phyloP scores from a whole-genome alignment of 2,329 filamentous ascomycete genomes.

The Plectosphaerella cucumerina region DNA sequence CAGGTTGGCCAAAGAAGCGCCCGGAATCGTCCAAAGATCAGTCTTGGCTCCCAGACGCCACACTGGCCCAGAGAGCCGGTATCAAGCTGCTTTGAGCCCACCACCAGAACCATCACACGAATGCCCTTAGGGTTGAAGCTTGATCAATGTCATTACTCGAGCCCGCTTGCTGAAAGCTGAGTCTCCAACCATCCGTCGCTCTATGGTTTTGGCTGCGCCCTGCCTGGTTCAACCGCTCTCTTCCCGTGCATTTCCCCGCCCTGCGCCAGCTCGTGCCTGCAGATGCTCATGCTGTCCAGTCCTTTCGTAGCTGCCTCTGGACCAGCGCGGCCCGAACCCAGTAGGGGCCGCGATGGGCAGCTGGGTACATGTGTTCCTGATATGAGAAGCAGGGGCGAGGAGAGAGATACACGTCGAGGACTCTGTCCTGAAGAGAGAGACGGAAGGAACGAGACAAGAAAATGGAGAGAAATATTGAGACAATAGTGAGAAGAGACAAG shows the following conservation, averaged over 20 bases:
- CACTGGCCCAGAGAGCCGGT: too few species aligned
- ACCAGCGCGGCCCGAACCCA: neutral
- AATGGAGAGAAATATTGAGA: constrained; percentile 10
- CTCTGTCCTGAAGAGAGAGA: constrained; percentile 1
- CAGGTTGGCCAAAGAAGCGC: too few species aligned
- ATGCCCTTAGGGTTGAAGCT: too few species aligned
- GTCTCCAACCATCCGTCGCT: too few species aligned
- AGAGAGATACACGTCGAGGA: neutral
- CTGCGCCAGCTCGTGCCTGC: neutral
- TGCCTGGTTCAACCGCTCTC: neutral
- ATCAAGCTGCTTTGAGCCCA: too few species aligned
- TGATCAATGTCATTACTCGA: too few species aligned
- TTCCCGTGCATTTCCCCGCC: neutral
- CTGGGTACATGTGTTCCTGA: neutral
- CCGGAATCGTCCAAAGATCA: too few species aligned
- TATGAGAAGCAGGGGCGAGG: neutral
- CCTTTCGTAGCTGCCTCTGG: neutral
- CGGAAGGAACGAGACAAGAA: neutral
- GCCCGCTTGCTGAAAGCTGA: too few species aligned
- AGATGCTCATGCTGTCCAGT: neutral
- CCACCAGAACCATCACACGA: too few species aligned
- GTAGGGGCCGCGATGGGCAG: neutral
- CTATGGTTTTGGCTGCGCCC: too few species aligned
- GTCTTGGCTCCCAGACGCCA: too few species aligned
- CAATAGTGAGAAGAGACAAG: constrained; percentile 3